Evolutionary conservation across 345 rosid species (phyloP).

Genomic region (Lenwebbia sp.): DNA sequence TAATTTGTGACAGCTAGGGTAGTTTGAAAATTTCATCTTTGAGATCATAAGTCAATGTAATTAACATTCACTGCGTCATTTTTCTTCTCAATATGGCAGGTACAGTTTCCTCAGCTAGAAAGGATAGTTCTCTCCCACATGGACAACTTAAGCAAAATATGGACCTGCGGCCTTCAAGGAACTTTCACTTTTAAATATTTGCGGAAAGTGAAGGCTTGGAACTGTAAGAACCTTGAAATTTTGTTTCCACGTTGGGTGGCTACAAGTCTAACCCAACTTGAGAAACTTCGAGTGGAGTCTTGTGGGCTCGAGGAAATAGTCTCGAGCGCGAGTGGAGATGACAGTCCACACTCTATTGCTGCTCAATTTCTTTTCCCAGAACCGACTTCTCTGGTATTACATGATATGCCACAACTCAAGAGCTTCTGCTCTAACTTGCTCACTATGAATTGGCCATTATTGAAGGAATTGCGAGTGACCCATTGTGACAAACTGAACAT

Average conservation of each 20-base stretch:
- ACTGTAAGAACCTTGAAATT: neutral
- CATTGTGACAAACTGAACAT: neutral
- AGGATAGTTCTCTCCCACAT: neutral
- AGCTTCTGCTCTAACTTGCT: rapidly evolving
- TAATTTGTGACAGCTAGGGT: too few species aligned
- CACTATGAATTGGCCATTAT: neutral
- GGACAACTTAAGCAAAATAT: neutral
- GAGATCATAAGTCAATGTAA: neutral
- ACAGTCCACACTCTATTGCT: neutral
- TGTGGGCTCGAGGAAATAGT: neutral
- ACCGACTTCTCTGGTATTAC: neutral
- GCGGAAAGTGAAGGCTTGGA: neutral
- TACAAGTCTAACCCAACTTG: neutral
- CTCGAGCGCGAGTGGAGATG: neutral
- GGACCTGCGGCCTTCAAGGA: neutral
- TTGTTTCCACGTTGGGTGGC: neutral
- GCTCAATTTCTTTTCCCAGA: neutral
- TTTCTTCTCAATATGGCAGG: neutral
- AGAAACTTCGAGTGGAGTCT: neutral
- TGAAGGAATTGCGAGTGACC: neutral
- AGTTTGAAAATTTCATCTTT: too few species aligned
- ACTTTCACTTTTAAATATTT: neutral
- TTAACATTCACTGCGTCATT: neutral
- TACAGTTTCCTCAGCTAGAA: rapidly evolving
- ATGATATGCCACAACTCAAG: neutral